Evolutionary conservation across 306 rosid genomes (phyloP).

Genomic region (Prunus fruticosa): DNA sequence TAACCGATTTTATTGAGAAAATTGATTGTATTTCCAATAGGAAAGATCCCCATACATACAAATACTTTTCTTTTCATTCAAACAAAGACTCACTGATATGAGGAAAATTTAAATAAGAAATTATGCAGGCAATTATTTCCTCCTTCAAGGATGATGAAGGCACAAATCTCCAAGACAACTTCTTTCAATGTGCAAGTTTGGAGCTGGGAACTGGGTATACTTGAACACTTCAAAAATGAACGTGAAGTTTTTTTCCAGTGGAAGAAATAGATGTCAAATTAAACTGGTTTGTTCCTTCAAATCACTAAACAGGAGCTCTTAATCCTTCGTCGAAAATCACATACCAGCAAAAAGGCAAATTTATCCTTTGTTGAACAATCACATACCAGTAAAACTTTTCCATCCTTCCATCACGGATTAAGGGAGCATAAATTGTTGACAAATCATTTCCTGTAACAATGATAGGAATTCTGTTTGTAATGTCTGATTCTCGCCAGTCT

Average conservation of each 20-base stretch:
- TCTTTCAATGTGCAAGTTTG: neutral
- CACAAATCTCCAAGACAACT: neutral
- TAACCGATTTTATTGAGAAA: neutral
- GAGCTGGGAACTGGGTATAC: neutral
- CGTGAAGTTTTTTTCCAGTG: neutral
- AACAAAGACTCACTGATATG: neutral
- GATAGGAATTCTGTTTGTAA: slow-evolving; percentile 78
- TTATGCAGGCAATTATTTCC: neutral
- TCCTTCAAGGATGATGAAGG: neutral
- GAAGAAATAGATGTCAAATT: neutral
- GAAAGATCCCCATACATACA: neutral
- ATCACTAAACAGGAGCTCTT: neutral
- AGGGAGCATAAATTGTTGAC: slow-evolving; percentile 91
- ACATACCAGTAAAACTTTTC: slow-evolving; percentile 91
- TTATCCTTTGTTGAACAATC: slow-evolving; percentile 11
- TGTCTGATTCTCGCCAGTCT: slow-evolving; percentile 82
- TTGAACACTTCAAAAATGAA: neutral
- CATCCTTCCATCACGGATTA: slow-evolving; percentile 99
- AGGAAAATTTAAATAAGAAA: neutral
- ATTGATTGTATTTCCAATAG: neutral
- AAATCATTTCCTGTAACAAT: slow-evolving; percentile 96
- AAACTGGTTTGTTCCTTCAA: neutral
- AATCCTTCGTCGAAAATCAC: slow-evolving; percentile 14
- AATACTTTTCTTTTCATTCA: neutral
- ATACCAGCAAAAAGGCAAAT: slow-evolving; percentile 46